Base-by-base conservation (phyloP, 2,329 filamentous ascomycete species). In the Drechslera avenae region DNA sequence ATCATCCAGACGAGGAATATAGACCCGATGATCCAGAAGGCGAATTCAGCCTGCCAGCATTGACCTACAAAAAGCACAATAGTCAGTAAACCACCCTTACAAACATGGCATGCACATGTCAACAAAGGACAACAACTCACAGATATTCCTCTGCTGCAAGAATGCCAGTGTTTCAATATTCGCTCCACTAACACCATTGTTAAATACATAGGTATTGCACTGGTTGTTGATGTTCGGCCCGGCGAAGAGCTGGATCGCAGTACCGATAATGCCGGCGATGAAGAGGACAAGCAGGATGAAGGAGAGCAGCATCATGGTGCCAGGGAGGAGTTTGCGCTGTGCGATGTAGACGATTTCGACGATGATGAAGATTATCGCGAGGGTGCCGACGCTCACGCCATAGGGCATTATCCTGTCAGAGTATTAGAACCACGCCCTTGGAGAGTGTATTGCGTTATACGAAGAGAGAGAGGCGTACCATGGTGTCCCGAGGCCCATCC, bases 1-100 rank as follows among this genome's bases (percentile, higher is more conserved):
- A 86, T 83, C 82, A 87, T 85, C 82, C 84, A 87, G 17, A 86
- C 67, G 64, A 86, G 79, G 61, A 87, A 85, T n/a, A 86, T 79
- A 1, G 78, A 78, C 32, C 83, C 83, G 13, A 87, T 76, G 46
- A 87, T 80, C 74, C 84, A 85, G 61, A 86, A 86, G 8, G 83
- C 81, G 61, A 87, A 87, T 3, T 78, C 80, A 0, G 84, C 83
- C 62, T 82, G 79, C 85, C 85, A 87, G 65, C 81, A 83, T 64
- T 83, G 80, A 67, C 80, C 80, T 83, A 55, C 30, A n/a, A 19
- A 13, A 5, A 14, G 18, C 10, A 13, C 7, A 60, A 71, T 62
- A 60, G 64, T 47, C 28, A 33, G 19, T 26, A 26, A 16, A 16
- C 13, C 10, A 37, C 33, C 14, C 10, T 18, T 12, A 42, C n/a